Conservation (phyloP, 371 early-diverging fungal genomes). For the Blastocladiella emersonii region DNA sequence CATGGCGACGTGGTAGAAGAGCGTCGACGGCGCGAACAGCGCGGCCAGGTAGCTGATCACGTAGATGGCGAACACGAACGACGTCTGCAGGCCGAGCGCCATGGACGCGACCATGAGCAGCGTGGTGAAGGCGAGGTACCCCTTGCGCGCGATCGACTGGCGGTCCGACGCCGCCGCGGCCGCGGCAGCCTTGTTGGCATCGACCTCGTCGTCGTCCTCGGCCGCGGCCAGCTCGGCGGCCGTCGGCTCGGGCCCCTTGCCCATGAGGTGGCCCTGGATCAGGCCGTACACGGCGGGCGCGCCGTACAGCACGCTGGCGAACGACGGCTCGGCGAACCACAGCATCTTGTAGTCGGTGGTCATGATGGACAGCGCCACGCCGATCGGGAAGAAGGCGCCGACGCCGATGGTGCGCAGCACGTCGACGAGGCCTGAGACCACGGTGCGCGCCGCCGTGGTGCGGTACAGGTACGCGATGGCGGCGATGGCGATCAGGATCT, state of each 20-base stretch:
- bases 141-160: constrained; percentile 20
- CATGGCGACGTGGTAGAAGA: constrained; percentile 23
- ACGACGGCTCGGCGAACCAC: constrained; percentile 51
- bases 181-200: too few species aligned
- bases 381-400: constrained; percentile 25
- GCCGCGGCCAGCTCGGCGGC: too few species aligned
- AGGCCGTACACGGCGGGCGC: constrained; percentile 27
- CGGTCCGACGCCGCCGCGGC: too few species aligned
- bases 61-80: constrained; percentile 32
- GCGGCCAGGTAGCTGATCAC: constrained; percentile 15
- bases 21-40: constrained; percentile 10
- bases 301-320: constrained; percentile 35
- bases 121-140: constrained; percentile 20
- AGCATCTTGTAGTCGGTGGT: constrained; percentile 36
- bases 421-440: constrained; percentile 27
- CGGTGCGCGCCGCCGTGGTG: constrained; percentile 14
- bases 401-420: constrained; percentile 28
- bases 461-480: constrained; percentile 11
- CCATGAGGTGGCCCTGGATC: constrained; percentile 31
- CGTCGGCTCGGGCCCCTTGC: neutral
- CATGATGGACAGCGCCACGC: neutral
- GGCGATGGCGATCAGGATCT: constrained; percentile 4
- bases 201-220: too few species aligned
- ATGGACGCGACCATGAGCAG: constrained; percentile 25
- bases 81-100: constrained; percentile 29